Conservation (phyloP, 1,284 basidiomycete genomes). For the Caloboletus firmus region DNA sequence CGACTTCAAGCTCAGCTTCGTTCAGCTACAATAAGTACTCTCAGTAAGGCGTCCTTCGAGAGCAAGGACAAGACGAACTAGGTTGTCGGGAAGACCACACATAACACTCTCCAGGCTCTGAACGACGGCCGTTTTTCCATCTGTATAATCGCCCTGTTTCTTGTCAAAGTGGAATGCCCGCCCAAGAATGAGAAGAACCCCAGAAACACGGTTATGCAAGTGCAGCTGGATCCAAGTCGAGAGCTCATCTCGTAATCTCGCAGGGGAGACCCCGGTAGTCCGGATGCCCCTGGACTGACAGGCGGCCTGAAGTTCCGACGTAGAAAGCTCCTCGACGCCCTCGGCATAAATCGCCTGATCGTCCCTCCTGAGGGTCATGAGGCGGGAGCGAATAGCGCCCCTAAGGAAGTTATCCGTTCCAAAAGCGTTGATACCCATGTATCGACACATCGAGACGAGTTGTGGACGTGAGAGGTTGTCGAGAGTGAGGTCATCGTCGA, state of each 20-base stretch:
- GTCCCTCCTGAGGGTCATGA: constrained; percentile 85
- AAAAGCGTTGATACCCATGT: constrained; percentile 98
- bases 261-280: constrained; percentile 81
- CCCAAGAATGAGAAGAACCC: constrained; percentile 89
- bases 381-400: constrained; percentile 85
- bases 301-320: constrained; percentile 86
- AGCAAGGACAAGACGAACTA: constrained; percentile 54
- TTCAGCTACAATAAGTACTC: constrained; percentile 60
- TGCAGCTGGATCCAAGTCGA: constrained; percentile 94
- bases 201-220: constrained; percentile 85
- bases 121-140: constrained; percentile 76
- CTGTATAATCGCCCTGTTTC: constrained; percentile 68
- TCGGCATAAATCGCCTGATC: constrained; percentile 92
- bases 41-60: not conserved
- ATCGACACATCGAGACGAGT: constrained; percentile 94
- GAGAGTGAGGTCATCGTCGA: constrained; percentile 96
- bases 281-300: constrained; percentile 95
- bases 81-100: constrained; percentile 90
- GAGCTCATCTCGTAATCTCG: constrained; percentile 85
- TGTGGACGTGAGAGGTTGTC: constrained; percentile 98
- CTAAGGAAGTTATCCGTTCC: constrained; percentile 99
- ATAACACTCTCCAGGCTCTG: constrained; percentile 87
- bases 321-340: constrained; percentile 89
- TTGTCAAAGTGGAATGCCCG: constrained; percentile 94
- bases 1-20: constrained; percentile 95